phyloP scores from a whole-genome alignment of 176 grass and related monocot genomes.

The Bonia amplexicaulis region DNA sequence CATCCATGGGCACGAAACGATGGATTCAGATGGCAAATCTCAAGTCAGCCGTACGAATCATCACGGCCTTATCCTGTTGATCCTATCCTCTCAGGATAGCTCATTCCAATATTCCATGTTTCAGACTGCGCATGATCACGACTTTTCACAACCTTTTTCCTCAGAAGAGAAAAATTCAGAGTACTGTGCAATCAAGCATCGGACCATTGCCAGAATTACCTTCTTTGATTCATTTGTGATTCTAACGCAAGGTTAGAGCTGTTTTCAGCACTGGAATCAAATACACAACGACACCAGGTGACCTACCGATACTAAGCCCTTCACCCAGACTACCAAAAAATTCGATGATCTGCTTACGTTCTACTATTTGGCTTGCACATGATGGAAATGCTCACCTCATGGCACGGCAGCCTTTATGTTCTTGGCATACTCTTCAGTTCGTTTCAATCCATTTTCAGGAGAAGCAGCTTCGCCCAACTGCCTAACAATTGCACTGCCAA shows the following conservation, averaged over 20 bases:
- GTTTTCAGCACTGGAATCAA: background rate
- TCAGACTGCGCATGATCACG: background rate
- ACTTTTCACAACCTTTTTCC: background rate
- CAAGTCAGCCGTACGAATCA: background rate
- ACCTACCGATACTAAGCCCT: background rate
- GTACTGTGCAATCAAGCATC: background rate
- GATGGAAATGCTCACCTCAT: conserved; percentile 23
- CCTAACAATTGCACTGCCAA: conserved; percentile 90
- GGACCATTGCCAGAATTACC: background rate
- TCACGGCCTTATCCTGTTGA: conserved; percentile 17
- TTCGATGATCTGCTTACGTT: background rate
- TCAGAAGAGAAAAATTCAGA: background rate
- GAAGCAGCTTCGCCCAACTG: conserved; percentile 62
- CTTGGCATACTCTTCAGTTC: conserved; percentile 64
- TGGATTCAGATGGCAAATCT: background rate
- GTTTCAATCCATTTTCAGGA: conserved; percentile 70
- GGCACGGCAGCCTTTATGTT: conserved; percentile 72
- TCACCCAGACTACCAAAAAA: background rate
- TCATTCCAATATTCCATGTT: conserved; percentile 23
- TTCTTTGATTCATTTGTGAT: conserved; percentile 6
- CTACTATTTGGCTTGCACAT: background rate
- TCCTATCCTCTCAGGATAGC: conserved; percentile 4
- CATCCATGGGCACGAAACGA: conserved; percentile 14
- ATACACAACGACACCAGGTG: background rate
- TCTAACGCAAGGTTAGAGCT: background rate